Evolutionary conservation across 257 asterid species (phyloP), one percentile per base, ranked within the genome.

Genomic region (Coffea canephora): DNA sequence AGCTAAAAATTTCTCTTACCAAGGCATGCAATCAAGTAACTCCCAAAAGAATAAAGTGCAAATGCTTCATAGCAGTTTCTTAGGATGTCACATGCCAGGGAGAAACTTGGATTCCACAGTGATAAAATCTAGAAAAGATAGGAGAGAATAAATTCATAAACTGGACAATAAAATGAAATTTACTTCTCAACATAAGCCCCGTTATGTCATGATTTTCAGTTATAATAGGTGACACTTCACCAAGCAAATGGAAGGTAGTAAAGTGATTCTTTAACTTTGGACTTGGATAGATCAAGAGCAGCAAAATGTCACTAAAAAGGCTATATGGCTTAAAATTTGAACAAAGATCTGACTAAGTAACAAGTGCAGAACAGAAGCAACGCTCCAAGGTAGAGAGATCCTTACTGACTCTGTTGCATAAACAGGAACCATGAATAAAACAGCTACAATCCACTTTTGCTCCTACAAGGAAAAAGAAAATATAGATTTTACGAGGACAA

Each of bases 11-110:
- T 36, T 21, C 5, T 25, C 91, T 89, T 87, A 95, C 99, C 99
- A 67, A 96, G 99, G 89, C 98, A 96, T 61, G 95, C 97, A 81
- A 91, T 84, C 88, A 96, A 87, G 96, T 93, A 96, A 89, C 97
- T 96, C 69, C 99, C 99, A 72, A 96, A 96, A 66, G 99, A 92
- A 87, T 96, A 96, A 69, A 94, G 90, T 23, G 97, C 97, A 81
- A 95, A 88, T 27, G 99, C 98, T 94, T 96, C 99, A 73, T 96
- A 96, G 87, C 97, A 90, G 85, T 89, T 93, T 81, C 99, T 91
- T 80, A 96, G 83, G 82, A 96, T 92, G 89, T 96, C 98, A 61
- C 97, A 96, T 59, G 90, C 94, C 54, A 96, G 90, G 46, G 99
- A 96, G 11, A 96, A 82, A 50, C 88, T 83, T 6, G 94, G 73